Evolutionary conservation across 441 rosid genomes (phyloP), one percentile per base, ranked within the genome.

Genomic region (Adansonia grandidieri): DNA sequence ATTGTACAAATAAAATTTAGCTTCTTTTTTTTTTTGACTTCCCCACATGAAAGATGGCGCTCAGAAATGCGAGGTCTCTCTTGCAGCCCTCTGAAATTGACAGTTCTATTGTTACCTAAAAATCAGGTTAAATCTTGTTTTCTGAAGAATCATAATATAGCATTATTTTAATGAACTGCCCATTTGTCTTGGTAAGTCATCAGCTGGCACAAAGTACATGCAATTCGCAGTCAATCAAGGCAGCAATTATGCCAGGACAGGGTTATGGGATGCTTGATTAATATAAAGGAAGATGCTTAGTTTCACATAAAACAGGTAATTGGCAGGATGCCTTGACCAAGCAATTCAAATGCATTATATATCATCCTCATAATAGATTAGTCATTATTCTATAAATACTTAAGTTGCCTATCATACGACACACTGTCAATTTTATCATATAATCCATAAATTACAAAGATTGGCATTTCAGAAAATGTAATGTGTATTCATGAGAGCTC

Each of bases 251-350:
- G 7, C 45, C 32, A 71, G 74, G 61, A 51, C 32, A 9, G 45
- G 11, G 44, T 51, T 22, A 71, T 22, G 74, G 45, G 22, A 50
- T 8, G 53, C 20, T 24, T 50, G 58, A 69, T 48, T 69, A 69
- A 20, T 48, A 48, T 24, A 47, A 50, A 28, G 45, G 44, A 51
- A 28, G 45, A 3, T 6, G 60, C 60, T 70, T 24, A 51, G 73
- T 8, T 71, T 71, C 62, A n/a, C n/a, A 71, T 71, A 53, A 6
- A 53, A 53, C 22, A 32, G 61, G 44, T 70, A 22, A 70, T 57
- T 50, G 74, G 44, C 28, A 9, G 24, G 71, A 44, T 19, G 50
- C 47, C 51, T 67, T 45, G 28, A 47, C 37, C 76, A 57, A 19
- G 20, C 37, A 54, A 72, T 54, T 56, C 76, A 56, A 44, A 67